These are phyloP conservation scores for Sporothrix mexicana DNA, from an alignment of 2,329 filamentous ascomycete species.

Conservation along the genomic window DNA sequence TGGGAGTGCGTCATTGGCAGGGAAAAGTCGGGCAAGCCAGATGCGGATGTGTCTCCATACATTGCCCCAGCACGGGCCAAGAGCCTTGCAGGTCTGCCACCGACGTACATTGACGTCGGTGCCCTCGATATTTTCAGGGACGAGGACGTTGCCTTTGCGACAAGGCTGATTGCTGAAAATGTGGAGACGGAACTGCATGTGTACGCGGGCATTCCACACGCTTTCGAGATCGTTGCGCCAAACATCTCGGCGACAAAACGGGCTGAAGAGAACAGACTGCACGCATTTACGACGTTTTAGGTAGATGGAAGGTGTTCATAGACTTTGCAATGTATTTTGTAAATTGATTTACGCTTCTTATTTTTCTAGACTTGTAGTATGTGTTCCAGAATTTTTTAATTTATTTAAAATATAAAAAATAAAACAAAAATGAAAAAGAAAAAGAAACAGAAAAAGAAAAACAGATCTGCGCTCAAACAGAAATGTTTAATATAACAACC, in stretches of 20 bases:
- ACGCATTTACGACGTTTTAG: background rate
- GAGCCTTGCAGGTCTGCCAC: background rate
- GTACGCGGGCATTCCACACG: background rate
- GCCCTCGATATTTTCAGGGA: background rate
- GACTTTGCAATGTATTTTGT: background rate
- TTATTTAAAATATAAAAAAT: background rate
- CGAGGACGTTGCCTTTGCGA: background rate
- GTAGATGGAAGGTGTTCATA: too few species aligned
- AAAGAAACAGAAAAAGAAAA: too few species aligned
- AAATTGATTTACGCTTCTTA: background rate
- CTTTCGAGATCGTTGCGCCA: background rate
- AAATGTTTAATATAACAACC: too few species aligned
- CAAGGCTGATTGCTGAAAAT: background rate
- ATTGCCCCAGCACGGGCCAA: background rate
- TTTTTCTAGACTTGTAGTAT: too few species aligned
- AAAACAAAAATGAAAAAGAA: background rate
- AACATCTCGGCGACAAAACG: slow-evolving; percentile 1
- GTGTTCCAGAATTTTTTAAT: too few species aligned
- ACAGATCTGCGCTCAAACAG: too few species aligned
- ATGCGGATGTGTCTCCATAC: background rate
- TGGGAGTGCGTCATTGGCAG: background rate
- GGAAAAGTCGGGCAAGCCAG: background rate
- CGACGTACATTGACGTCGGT: background rate
- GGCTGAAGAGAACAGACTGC: background rate
- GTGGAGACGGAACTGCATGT: slow-evolving; percentile 1